phyloP scores from a whole-genome alignment of 345 rosid genomes.

The Eucalyptus rudis region DNA sequence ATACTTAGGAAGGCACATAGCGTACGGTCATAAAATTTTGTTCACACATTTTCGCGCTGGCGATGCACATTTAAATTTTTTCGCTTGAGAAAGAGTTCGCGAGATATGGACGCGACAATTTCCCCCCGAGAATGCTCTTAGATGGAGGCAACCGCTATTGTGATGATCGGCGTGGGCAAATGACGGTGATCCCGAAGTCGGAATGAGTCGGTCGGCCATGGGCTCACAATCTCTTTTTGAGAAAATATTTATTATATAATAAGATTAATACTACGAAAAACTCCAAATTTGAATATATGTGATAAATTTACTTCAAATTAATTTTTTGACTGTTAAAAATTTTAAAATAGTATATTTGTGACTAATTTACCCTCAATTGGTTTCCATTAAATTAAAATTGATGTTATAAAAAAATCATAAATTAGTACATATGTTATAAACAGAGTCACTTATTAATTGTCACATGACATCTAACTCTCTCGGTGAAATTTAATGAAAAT shows the following conservation, averaged over 20 bases:
- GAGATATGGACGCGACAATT: not conserved
- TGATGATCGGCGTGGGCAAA: not conserved
- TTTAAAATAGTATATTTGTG: accelerated
- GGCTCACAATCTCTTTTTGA: not conserved
- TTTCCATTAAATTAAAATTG: no score
- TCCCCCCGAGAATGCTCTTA: not conserved
- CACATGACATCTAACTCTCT: no score
- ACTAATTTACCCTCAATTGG: accelerated
- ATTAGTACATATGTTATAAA: no score
- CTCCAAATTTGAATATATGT: accelerated
- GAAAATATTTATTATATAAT: no score
- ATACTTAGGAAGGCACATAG: not conserved
- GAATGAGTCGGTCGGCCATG: not conserved
- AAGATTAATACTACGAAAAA: accelerated
- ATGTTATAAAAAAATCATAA: no score
- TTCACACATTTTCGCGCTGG: not conserved
- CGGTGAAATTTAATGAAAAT: no score
- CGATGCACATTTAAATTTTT: not conserved
- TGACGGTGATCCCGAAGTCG: not conserved
- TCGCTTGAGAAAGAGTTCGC: not conserved
- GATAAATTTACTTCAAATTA: no score
- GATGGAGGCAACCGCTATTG: not conserved
- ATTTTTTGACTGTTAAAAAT: no score
- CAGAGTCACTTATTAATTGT: no score
- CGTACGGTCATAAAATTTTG: not conserved